A percentile compares a stretch with the other conserved stretches of the same genome.
These are phyloP conservation scores for Barnettozyma californica DNA, from an alignment of 805 yeast species.

Conservation along the genomic window DNA sequence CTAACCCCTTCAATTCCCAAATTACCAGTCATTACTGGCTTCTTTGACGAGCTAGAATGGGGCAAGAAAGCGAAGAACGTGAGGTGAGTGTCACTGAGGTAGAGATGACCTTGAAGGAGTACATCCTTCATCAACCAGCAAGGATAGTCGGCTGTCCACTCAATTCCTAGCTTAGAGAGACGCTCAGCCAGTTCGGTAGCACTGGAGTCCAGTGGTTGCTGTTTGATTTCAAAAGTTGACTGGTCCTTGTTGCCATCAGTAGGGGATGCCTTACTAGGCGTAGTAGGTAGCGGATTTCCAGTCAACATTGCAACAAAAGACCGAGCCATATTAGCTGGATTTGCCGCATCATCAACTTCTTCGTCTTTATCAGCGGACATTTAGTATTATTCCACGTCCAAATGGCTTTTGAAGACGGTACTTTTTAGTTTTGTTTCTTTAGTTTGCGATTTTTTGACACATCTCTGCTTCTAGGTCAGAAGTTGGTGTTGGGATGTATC, in stretches of 20 bases:
- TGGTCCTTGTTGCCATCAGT: neutral
- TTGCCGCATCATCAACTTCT: neutral
- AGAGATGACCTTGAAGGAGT: slow-evolving; percentile 78
- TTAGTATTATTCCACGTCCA: neutral
- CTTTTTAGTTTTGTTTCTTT: too few relatives aligned
- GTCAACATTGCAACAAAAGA: neutral
- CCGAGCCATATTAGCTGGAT: neutral
- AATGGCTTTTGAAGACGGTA: neutral
- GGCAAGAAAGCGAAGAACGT: slow-evolving; percentile 81
- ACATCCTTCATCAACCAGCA: slow-evolving; percentile 84
- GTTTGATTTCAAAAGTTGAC: neutral
- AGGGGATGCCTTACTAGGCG: neutral
- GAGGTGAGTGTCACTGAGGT: slow-evolving; percentile 58
- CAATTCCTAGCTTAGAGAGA: neutral
- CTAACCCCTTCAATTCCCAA: slow-evolving; percentile 36
- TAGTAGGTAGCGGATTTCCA: neutral
- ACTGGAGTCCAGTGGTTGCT: neutral
- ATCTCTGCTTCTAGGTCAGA: neutral
- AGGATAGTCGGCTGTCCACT: slow-evolving; percentile 44
- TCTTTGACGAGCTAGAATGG: slow-evolving; percentile 31
- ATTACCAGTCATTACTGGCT: slow-evolving; percentile 44
- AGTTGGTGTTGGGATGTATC: neutral
- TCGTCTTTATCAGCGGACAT: neutral
- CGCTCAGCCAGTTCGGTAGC: neutral
- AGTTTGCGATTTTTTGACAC: slow-evolving; percentile 1